phyloP scores from a whole-genome alignment of 306 rosid genomes.

The Fragaria iinumae region DNA sequence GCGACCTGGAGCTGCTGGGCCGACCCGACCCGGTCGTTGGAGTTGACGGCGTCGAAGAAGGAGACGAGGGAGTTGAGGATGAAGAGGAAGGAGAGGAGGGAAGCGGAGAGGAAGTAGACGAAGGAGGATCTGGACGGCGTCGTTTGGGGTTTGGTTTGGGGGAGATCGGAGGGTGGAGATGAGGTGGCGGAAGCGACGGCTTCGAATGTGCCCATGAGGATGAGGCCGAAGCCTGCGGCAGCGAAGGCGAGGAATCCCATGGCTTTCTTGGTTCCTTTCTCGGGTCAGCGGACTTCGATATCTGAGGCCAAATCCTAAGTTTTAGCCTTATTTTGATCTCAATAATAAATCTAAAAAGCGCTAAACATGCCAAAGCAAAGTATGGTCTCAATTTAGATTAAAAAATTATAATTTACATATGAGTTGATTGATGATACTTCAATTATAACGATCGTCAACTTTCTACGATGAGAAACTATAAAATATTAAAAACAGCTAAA shows the following conservation, averaged over 20 bases:
- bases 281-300: no score
- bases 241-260: conserved; percentile 61
- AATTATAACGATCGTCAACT: no score
- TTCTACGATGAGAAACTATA: no score
- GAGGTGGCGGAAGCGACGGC: conserved; percentile 22
- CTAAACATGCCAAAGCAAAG: no score
- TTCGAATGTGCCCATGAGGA: conserved; percentile 56
- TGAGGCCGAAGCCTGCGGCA: conserved; percentile 55
- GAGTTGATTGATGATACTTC: no score
- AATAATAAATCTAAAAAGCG: no score
- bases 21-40: conserved; percentile 58
- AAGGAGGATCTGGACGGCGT: conserved; percentile 13
- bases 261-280: not conserved
- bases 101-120: conserved; percentile 30
- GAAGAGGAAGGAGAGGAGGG: conserved; percentile 41
- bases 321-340: no score
- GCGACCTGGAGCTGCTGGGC: conserved; percentile 63
- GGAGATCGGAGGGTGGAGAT: not conserved
- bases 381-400: no score
- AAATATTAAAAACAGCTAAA: no score
- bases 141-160: conserved; percentile 12
- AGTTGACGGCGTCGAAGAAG: conserved; percentile 43
- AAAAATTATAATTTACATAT: no score
- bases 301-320: no score
- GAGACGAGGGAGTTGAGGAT: conserved; percentile 52